Conservation (phyloP, 2,329 filamentous ascomycete genomes). For the Aspergillus carbonarius region DNA sequence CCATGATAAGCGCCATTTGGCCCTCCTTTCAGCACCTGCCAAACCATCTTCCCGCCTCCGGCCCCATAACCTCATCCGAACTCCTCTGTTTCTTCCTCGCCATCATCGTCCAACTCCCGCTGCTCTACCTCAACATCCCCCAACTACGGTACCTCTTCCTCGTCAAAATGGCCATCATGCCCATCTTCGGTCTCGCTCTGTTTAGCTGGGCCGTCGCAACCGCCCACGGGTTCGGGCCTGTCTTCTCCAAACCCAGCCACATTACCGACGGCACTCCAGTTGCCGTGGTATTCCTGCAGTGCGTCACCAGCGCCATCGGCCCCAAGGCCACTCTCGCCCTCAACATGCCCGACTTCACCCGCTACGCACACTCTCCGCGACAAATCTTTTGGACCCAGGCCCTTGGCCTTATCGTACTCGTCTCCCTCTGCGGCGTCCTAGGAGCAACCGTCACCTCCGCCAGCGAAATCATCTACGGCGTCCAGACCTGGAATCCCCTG, state of each 20-base stretch:
- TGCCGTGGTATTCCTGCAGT: conserved; percentile 13
- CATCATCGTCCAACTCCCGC: conserved; percentile 9
- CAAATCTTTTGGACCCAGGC: conserved; percentile 11
- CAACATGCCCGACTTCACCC: conserved; percentile 13
- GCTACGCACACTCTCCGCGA: conserved; percentile 7
- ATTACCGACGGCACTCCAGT: conserved; percentile 13
- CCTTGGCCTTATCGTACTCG: conserved; percentile 6
- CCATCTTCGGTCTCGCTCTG: conserved; percentile 12
- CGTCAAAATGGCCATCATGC: conserved; percentile 14
- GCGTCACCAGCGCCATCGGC: conserved; percentile 11
- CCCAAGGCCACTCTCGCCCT: conserved; percentile 13
- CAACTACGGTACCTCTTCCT: conserved; percentile 11
- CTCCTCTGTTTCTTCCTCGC: conserved; percentile 16
- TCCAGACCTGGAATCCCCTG: conserved; percentile 13
- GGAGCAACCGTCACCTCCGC: conserved; percentile 12
- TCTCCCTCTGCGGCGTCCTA: conserved; percentile 13
- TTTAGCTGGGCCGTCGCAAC: conserved; percentile 12
- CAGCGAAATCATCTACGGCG: conserved; percentile 12
- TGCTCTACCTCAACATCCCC: conserved; percentile 10
- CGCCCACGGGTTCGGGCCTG: conserved; percentile 13
- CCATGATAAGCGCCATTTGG: conserved; percentile 16
- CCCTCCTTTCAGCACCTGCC: conserved; percentile 14
- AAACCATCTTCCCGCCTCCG: conserved; percentile 2
- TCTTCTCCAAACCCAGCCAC: conserved; percentile 12
- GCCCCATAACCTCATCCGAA: conserved; percentile 9